Conservation (phyloP, 169 alveolate species). For the Plasmodium fragile region DNA sequence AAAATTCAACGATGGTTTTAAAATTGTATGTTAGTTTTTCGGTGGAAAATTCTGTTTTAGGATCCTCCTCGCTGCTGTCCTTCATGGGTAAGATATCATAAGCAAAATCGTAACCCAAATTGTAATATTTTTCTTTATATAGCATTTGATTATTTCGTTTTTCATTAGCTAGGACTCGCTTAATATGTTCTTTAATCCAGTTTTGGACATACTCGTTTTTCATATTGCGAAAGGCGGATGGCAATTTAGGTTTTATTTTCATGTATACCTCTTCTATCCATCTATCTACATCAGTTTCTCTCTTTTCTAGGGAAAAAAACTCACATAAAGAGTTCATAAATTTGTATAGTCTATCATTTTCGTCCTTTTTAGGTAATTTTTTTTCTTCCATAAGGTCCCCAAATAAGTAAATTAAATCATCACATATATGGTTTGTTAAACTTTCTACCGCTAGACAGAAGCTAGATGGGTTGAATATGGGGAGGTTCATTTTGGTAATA, state of each 20-base stretch:
- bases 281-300: conserved; percentile 58
- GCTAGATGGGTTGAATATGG: conserved; percentile 63
- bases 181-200: conserved; percentile 62
- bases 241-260: conserved; percentile 52
- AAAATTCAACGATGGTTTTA: conserved; percentile 64
- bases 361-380: conserved; percentile 25
- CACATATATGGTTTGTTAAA: conserved; percentile 64
- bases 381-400: conserved; percentile 46
- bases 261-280: conserved; percentile 57
- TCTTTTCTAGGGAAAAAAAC: conserved; percentile 60
- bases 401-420: conserved; percentile 58
- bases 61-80: background rate
- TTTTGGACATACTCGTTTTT: conserved; percentile 40
- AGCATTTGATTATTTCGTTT: conserved; percentile 54
- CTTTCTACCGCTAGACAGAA: conserved; percentile 64
- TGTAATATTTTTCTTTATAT: conserved; percentile 70
- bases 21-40: conserved; percentile 45
- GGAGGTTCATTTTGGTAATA: conserved; percentile 66
- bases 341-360: conserved; percentile 69
- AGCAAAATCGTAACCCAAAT: conserved; percentile 61
- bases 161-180: conserved; percentile 45
- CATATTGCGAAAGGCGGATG: conserved; percentile 24
- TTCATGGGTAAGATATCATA: conserved; percentile 44
- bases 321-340: conserved; percentile 42
- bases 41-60: conserved; percentile 42